Base-by-base conservation (phyloP, 2,329 filamentous ascomycete genomes). In the Aureobasidium subglaciale region DNA sequence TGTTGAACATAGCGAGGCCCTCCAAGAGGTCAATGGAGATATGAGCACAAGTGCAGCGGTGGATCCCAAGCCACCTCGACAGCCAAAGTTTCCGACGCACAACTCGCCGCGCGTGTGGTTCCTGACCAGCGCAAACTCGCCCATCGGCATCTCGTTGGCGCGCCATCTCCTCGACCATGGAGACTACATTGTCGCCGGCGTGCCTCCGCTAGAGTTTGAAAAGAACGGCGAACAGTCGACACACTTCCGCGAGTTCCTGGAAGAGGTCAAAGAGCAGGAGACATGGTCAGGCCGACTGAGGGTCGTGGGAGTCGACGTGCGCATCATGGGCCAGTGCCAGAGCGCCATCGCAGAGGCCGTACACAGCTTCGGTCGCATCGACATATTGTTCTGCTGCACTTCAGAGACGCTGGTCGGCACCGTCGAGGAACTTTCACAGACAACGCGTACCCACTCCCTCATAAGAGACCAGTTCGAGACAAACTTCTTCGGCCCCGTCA, bases 401-500 rank as follows among this genome's bases (percentile, higher is more conserved):
- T 93, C 86, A 58, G 88, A 96, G 79, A 88, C 90, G 60, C 82
- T 96, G 29, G 83, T 97, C 30, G 93, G 92, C 37, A 88, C 90
- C 0, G 87, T 97, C 7, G 93, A 97, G 71, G 93, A 99, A 70
- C 77, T 96, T 24, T 85, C 86, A 1, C 86, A 88, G 27, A 85
- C 79, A 22, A 78, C 80, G 4, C 80, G 84, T 40, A 90, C 89
- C 1, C 80, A 86, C 62, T 90, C 86, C 57, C 80, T 96, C 16
- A 86, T 95, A 32, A 83, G 88, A 59, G 88, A 95, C 65, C 92
- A 96, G 69, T 96, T 97, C 68, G 92, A 97, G 70, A 85, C 84
- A 60, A 90, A 95, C 64, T 97, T 95, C 76, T 97, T 97, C 70
- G 90, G 89, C 1, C 90, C 95, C 57, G 86, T 97, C 69, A 97